Evolutionary conservation across 768 basidiomycete genomes (phyloP), one percentile per base, ranked within the genome.

Genomic region (Chalciporus sphaerocephalus): DNA sequence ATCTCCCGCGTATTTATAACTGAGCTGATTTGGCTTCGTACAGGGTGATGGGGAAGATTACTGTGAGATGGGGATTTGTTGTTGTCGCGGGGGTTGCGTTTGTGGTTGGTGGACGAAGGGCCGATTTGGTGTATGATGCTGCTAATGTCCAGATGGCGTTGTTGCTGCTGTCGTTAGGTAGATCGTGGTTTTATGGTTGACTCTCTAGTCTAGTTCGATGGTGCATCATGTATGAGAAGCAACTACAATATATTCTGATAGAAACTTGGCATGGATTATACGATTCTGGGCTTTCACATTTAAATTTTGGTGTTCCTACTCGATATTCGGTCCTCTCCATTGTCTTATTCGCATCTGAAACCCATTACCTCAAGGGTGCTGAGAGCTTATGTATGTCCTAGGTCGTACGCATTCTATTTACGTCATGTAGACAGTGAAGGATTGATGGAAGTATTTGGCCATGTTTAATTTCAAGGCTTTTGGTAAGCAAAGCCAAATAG

Each of bases 121-220:
- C 81, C 2, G 87, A 87, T 57, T 57, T 74, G 39, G 75, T 89
- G 32, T 85, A 85, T 57, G 81, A 88, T 42, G 73, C 65, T 25
- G 76, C 78, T 0, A 79, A 78, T 52, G 55, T 76, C 28, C 46
- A 56, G 40, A 43, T 61, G 30, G 44, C 33, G 10, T 16, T 60
- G 18, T 2, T 61, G 38, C 11, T 47, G 27, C 11, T 40, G n/a
- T 47, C 9, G 6, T 46, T 57, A 33, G 18, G 40, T 23, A 38
- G 12, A 32, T 18, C 9, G 21, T 53, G 48, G 54, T 25, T 47
- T 21, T 34, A 23, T 27, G 25, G 51, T 17, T 35, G 50, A 44
- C 24, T 6, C n/a, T 0, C n/a, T 23, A n/a, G 21, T 0, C 12
- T 20, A n/a, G n/a, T n/a, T n/a, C n/a, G n/a, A n/a, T n/a, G n/a